phyloP scores from a whole-genome alignment of 208 protist genomes.

The Trypanosoma scelopori region DNA sequence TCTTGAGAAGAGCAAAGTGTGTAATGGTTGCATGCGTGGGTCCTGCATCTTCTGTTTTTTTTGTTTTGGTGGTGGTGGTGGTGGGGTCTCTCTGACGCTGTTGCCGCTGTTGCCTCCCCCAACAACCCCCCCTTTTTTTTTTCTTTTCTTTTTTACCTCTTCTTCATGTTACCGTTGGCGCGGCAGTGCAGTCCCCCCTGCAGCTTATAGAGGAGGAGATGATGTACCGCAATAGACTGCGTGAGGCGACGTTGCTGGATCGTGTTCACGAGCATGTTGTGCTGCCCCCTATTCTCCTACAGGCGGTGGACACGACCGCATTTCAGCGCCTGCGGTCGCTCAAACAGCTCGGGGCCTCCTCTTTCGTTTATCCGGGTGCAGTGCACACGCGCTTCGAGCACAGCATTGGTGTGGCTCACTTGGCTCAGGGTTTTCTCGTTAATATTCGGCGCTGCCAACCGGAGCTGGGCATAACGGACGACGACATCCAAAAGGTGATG shows the following conservation, averaged over 20 bases:
- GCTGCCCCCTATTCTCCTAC: constrained; percentile 57
- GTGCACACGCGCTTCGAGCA: constrained; percentile 97
- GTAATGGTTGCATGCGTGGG: too few species aligned
- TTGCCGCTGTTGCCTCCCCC: too few species aligned
- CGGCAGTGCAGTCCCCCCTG: neutral
- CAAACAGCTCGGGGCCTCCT: constrained; percentile 94
- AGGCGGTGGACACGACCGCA: constrained; percentile 93
- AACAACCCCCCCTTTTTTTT: neutral
- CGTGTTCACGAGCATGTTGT: constrained; percentile 86
- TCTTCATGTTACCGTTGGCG: neutral
- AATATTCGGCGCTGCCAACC: constrained; percentile 85
- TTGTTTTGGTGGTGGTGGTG: too few species aligned
- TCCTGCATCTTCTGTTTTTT: neutral
- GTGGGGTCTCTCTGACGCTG: too few species aligned
- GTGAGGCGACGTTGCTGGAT: constrained; percentile 69
- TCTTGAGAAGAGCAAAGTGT: too few species aligned
- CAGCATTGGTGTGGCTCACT: constrained; percentile 94
- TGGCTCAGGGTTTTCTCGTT: constrained; percentile 84
- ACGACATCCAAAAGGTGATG: constrained; percentile 86
- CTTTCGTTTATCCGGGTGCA: constrained; percentile 95
- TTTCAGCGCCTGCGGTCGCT: constrained; percentile 95
- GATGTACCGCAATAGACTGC: constrained; percentile 35
- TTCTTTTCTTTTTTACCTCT: neutral
- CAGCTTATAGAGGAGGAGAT: constrained; percentile 3
- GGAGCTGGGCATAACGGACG: constrained; percentile 85